Base-by-base conservation (phyloP, 768 basidiomycete genomes). In the Austroboletus eburneus region DNA sequence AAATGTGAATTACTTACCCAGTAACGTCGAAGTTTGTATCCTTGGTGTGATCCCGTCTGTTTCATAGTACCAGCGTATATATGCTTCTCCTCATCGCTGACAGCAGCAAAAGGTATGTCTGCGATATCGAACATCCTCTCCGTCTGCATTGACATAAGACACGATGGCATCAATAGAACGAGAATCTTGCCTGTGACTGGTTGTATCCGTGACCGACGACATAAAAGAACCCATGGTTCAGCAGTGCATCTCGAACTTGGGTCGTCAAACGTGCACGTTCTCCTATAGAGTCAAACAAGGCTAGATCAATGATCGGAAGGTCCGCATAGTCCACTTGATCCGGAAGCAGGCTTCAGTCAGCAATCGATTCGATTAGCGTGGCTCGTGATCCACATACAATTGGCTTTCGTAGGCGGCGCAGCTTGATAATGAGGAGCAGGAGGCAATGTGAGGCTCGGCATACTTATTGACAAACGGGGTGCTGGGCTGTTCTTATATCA, bases 291-390 rank as follows among this genome's bases (percentile, higher is more conserved):
- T 49, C 40, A 1, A 65, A 68, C 39, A 67, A 63, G 9, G 77
- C 67, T 13, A 83, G 55, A 50, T 82, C 79, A 41, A 82, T 72
- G 42, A 76, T 66, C 1, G 76, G 66, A 12, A 83, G 69, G 32
- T 79, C 74, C 3, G 76, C 80, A 56, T 66, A 74, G 18, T 73
- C 69, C 58, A 74, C 72, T 75, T 27, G 12, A 27, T 27, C 7
- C 7, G 27, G 12, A 12, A 27, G 12, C 27, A 12, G 27, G n/a
- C n/a, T n/a, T n/a, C n/a, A n/a, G n/a, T n/a, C n/a, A n/a, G n/a
- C n/a, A n/a, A n/a, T n/a, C n/a, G n/a, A n/a, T n/a, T n/a, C n/a
- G n/a, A n/a, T n/a, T 27, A 27, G 27, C 12, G 12, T n/a, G n/a
- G n/a, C n/a, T 12, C 5, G 12, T 6, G 27, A 27, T 6, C 27